These are phyloP conservation scores for Phylloporus sp. DNA, from an alignment of 768 basidiomycete species.

Conservation along the genomic window DNA sequence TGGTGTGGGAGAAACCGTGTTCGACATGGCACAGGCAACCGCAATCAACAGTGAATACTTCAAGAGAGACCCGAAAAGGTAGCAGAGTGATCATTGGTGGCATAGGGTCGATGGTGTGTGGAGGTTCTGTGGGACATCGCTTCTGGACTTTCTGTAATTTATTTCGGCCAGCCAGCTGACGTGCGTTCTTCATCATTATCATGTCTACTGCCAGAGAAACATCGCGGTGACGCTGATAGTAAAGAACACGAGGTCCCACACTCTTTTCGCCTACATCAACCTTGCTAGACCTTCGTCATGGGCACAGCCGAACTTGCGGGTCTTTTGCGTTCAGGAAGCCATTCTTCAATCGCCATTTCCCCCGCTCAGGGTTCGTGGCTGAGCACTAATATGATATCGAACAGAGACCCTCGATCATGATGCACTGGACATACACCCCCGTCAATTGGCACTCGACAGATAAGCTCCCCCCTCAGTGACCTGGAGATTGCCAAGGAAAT, in stretches of 20 bases:
- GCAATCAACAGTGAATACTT: conserved; percentile 87
- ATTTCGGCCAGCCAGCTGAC: conserved; percentile 19
- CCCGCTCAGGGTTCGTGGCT: background rate
- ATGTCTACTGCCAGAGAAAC: conserved; percentile 8
- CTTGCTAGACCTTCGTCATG: background rate
- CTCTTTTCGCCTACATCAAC: background rate
- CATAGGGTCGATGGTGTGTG: conserved; percentile 2
- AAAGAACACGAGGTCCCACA: conserved; percentile 10
- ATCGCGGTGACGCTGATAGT: conserved; percentile 1
- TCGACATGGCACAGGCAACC: conserved; percentile 77
- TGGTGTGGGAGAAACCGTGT: conserved; percentile 82
- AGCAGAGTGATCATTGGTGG: conserved; percentile 5
- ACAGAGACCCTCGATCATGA: background rate
- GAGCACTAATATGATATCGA: background rate
- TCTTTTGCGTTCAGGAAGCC: too few relatives aligned
- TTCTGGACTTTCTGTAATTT: conserved; percentile 27
- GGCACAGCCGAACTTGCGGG: background rate
- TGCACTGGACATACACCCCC: background rate
- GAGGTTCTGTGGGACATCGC: conserved; percentile 11
- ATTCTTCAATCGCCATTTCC: background rate
- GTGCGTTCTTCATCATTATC: conserved; percentile 23
- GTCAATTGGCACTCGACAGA: background rate
- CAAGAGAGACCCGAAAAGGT: conserved; percentile 47
- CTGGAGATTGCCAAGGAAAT: too few relatives aligned
- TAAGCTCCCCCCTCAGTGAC: background rate